Evolutionary conservation across 2,329 filamentous ascomycete genomes (phyloP).

Genomic region (Epichloe elymi): DNA sequence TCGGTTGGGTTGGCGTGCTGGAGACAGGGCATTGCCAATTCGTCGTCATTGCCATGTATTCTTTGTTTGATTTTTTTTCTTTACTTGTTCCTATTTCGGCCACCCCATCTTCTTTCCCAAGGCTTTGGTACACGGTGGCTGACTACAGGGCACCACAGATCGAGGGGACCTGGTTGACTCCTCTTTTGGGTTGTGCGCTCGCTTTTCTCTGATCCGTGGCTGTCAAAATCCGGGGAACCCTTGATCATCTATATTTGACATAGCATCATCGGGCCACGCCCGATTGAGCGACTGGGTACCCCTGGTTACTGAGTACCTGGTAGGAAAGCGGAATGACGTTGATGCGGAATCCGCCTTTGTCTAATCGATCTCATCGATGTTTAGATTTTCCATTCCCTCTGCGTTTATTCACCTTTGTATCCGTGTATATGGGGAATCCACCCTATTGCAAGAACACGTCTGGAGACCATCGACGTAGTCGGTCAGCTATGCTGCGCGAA

Average conservation of each 20-base stretch:
- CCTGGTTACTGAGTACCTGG: not conserved
- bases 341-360: not conserved
- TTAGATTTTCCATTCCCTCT: no score
- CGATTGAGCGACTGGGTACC: not conserved
- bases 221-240: slow-evolving; percentile 5
- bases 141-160: not conserved
- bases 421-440: no score
- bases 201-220: not conserved
- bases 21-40: no score
- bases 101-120: not conserved
- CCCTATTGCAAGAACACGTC: no score
- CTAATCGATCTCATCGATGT: not conserved
- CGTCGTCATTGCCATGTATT: not conserved
- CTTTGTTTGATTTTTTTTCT: not conserved
- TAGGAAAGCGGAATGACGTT: not conserved
- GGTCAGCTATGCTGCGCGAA: no score
- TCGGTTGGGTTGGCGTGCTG: no score
- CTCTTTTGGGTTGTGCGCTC: not conserved
- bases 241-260: not conserved
- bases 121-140: not conserved
- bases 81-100: not conserved
- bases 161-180: not conserved
- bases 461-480: no score
- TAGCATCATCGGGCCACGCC: not conserved
- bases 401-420: no score